phyloP scores from a whole-genome alignment of 768 basidiomycete genomes.

The Amanita subjunquillea region DNA sequence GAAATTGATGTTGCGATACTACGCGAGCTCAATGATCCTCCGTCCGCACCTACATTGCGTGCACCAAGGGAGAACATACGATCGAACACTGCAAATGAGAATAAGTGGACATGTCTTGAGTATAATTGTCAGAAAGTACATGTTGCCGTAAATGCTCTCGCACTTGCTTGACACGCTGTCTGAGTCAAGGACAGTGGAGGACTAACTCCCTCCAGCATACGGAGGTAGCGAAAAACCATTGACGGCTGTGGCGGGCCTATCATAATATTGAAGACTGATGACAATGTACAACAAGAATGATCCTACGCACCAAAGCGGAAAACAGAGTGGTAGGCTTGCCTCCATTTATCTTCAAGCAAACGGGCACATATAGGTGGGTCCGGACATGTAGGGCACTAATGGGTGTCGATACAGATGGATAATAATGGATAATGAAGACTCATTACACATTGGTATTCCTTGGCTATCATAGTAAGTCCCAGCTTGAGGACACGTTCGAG shows the following conservation, averaged over 20 bases:
- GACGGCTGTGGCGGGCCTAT: constrained; percentile 79
- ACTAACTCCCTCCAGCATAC: constrained; percentile 84
- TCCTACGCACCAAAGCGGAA: constrained; percentile 64
- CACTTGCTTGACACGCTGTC: constrained; percentile 80
- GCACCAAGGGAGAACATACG: constrained; percentile 83
- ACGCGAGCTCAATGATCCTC: constrained; percentile 49
- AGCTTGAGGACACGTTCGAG: constrained; percentile 90
- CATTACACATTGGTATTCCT: constrained; percentile 89
- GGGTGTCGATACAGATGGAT: not conserved
- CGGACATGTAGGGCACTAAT: constrained; percentile 75
- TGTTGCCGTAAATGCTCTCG: constrained; percentile 82
- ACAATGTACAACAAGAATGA: not conserved
- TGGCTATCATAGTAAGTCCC: constrained; percentile 76
- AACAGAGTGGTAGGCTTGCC: constrained; percentile 76
- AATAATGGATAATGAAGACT: not conserved
- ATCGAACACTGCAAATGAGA: constrained; percentile 58
- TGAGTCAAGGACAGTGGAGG: constrained; percentile 82
- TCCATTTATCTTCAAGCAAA: constrained; percentile 88
- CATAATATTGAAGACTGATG: constrained; percentile 1
- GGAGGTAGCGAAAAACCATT: constrained; percentile 87
- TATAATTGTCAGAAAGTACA: constrained; percentile 32
- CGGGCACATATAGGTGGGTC: constrained; percentile 73
- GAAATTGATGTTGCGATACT: constrained; percentile 57
- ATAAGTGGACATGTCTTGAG: constrained; percentile 3
- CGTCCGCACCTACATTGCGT: constrained; percentile 64